phyloP scores from a whole-genome alignment of 1,284 basidiomycete species.

The Veloboletus limbatus region DNA sequence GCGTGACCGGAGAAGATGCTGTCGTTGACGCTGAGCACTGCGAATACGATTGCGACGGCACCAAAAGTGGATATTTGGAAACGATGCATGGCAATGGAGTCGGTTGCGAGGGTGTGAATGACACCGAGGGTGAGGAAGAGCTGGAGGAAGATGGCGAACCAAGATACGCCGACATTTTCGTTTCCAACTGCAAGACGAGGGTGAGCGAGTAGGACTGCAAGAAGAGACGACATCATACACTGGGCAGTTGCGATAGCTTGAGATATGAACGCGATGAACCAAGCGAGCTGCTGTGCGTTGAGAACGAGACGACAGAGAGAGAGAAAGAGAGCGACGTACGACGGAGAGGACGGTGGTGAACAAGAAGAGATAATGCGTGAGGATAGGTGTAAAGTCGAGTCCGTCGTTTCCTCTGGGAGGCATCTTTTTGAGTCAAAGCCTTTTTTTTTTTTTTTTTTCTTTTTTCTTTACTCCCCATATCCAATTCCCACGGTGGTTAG shows the following conservation, averaged over 20 bases:
- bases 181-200: conserved; percentile 37
- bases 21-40: conserved; percentile 73
- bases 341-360: conserved; percentile 81
- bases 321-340: conserved; percentile 42
- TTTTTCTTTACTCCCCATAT: conserved; percentile 3
- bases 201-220: conserved; percentile 5
- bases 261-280: conserved; percentile 91
- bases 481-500: conserved; percentile 20
- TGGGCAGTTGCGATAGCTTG: conserved; percentile 68
- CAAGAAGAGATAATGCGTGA: conserved; percentile 88
- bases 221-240: conserved; percentile 41
- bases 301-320: background rate
- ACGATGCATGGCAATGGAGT: conserved; percentile 81
- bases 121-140: conserved; percentile 80
- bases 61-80: conserved; percentile 89
- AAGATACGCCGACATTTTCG: conserved; percentile 63
- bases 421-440: conserved; percentile 33
- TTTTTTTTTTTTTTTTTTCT: conserved; percentile 9
- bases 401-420: conserved; percentile 54
- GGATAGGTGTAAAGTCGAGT: conserved; percentile 79
- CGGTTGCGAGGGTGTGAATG: conserved; percentile 78
- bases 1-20: conserved; percentile 55
- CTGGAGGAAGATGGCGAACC: conserved; percentile 93
- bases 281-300: conserved; percentile 59
- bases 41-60: conserved; percentile 83